These are phyloP conservation scores for Daldinia concentrica DNA, from an alignment of 495 filamentous ascomycete genomes.

Conservation along the genomic window DNA sequence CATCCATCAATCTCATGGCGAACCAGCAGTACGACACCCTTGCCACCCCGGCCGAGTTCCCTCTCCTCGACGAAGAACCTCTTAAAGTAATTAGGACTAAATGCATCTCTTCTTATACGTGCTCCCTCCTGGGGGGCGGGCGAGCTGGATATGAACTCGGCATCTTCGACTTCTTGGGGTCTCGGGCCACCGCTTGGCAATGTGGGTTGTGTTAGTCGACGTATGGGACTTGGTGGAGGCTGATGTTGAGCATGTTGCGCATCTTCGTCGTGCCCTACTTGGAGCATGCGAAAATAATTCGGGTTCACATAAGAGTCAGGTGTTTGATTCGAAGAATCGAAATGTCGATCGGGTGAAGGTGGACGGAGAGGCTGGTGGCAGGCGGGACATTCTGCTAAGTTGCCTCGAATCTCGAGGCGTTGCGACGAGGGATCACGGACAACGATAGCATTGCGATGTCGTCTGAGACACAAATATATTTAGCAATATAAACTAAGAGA, in stretches of 20 bases:
- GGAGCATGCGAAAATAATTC: constrained; percentile 93
- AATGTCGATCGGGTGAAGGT: constrained; percentile 59
- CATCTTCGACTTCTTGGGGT: constrained; percentile 47
- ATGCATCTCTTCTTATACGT: constrained; percentile 84
- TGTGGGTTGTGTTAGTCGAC: constrained; percentile 55
- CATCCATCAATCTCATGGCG: constrained; percentile 90
- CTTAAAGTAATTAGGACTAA: constrained; percentile 90
- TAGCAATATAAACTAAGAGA: constrained; percentile 10
- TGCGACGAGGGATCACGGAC: constrained; percentile 86
- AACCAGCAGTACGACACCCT: constrained; percentile 92
- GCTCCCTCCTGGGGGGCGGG: constrained; percentile 58
- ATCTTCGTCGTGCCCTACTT: constrained; percentile 54
- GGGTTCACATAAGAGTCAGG: constrained; percentile 82
- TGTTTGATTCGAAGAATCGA: constrained; percentile 48
- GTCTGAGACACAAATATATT: constrained; percentile 60
- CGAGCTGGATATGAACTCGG: constrained; percentile 65
- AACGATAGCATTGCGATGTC: constrained; percentile 90
- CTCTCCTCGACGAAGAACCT: constrained; percentile 89
- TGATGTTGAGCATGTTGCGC: constrained; percentile 38
- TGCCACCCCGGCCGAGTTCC: constrained; percentile 88
- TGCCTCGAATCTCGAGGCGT: constrained; percentile 80
- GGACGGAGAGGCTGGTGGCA: constrained; percentile 82
- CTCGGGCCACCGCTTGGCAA: constrained; percentile 45
- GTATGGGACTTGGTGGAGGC: constrained; percentile 59
- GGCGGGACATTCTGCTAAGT: constrained; percentile 79